These are phyloP conservation scores for Gymnopus androsaceus DNA, from an alignment of 1,284 basidiomycete genomes.

Conservation along the genomic window DNA sequence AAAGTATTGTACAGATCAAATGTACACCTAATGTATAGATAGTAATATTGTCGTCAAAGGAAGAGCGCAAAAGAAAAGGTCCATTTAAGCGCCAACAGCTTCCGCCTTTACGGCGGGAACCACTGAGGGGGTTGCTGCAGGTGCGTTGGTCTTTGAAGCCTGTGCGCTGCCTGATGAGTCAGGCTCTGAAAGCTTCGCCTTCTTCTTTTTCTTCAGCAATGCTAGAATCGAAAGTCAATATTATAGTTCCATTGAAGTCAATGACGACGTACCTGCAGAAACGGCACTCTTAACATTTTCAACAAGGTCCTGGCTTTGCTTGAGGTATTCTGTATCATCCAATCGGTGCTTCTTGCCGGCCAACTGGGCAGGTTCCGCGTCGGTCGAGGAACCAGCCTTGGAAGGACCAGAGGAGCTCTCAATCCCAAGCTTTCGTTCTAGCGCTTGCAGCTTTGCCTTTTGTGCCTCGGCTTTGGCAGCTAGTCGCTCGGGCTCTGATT, in stretches of 20 bases:
- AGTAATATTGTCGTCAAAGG: no score
- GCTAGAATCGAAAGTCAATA: constrained; percentile 43
- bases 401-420: constrained; percentile 38
- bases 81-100: constrained; percentile 35
- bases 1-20: no score
- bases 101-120: constrained; percentile 24
- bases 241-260: not conserved
- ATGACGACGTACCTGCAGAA: constrained; percentile 58
- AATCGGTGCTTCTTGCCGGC: constrained; percentile 85
- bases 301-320: constrained; percentile 90
- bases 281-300: constrained; percentile 93
- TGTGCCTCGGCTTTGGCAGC: constrained; percentile 80
- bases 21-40: not conserved
- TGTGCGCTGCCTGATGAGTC: constrained; percentile 27
- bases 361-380: constrained; percentile 43
- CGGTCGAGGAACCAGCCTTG: no score
- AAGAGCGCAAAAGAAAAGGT: not conserved
- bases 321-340: constrained; percentile 90
- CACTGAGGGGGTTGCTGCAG: constrained; percentile 16
- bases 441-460: constrained; percentile 81
- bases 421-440: constrained; percentile 82
- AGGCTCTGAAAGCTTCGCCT: constrained; percentile 53
- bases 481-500: constrained; percentile 80
- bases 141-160: constrained; percentile 17
- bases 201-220: constrained; percentile 86